These are phyloP conservation scores for Neofusicoccum sp. DNA, from an alignment of 2,329 filamentous ascomycete genomes.

Conservation along the genomic window DNA sequence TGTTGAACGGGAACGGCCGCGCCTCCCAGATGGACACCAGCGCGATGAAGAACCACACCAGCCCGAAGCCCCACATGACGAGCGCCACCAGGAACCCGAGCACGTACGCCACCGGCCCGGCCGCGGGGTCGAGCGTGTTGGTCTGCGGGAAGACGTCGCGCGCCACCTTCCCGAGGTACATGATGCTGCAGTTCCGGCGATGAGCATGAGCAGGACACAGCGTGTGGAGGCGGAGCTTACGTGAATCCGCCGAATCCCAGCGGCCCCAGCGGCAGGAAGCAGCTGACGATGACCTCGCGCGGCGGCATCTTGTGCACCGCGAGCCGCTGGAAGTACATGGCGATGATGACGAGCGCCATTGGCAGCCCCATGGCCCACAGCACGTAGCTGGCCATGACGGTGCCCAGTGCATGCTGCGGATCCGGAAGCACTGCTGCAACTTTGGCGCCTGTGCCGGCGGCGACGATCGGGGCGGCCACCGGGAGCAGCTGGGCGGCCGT, in stretches of 20 bases:
- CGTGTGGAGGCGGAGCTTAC: background rate
- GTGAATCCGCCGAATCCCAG: conserved; percentile 62
- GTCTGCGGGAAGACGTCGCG: conserved; percentile 36
- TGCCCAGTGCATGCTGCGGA: conserved; percentile 54
- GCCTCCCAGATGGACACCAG: conserved; percentile 40
- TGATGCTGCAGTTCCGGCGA: conserved; percentile 16
- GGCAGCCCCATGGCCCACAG: conserved; percentile 63
- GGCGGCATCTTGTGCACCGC: conserved; percentile 62
- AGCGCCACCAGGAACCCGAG: conserved; percentile 51
- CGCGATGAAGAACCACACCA: conserved; percentile 52
- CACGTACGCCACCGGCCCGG: conserved; percentile 55
- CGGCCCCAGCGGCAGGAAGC: conserved; percentile 63
- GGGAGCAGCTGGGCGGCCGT: conserved; percentile 63
- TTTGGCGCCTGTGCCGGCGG: conserved; percentile 60
- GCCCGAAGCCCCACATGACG: conserved; percentile 54
- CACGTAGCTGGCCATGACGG: conserved; percentile 61
- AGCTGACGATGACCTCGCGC: conserved; percentile 62
- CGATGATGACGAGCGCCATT: conserved; percentile 58
- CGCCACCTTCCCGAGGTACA: conserved; percentile 46
- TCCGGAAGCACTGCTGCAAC: conserved; percentile 58
- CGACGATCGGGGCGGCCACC: conserved; percentile 62
- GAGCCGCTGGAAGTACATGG: conserved; percentile 65
- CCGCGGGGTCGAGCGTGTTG: conserved; percentile 30
- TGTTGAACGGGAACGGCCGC: conserved; percentile 52
- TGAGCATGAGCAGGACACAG: conserved; percentile 12